Base-by-base conservation (phyloP, 345 rosid genomes). In the Stellera chamaejasme region DNA sequence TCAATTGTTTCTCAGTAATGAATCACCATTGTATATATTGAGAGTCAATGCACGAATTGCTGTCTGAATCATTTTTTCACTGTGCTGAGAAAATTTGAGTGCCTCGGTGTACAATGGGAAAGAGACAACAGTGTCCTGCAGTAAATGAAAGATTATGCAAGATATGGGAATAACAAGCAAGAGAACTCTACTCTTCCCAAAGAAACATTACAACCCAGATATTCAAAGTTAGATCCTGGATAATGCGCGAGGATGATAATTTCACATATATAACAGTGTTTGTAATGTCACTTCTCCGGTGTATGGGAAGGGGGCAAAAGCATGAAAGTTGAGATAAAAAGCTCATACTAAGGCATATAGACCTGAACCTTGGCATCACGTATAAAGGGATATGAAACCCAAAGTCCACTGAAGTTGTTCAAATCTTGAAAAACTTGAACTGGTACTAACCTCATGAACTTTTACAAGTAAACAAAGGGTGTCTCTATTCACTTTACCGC, bases 1-100 rank as follows among this genome's bases (percentile, higher is more conserved):
- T 45, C 59, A 48, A 50, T 32, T 32, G 6, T 32, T 32, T 32
- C 3, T 8, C 39, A 32, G 32, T 42, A 46, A 15, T 28, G 48
- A 47, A 48, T 45, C 75, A 84, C 88, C 85, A 61, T 81, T 75
- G 48, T 72, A 84, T 54, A 82, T 70, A 50, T 70, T 79, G 66
- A 84, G 92, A 45, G 79, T 74, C 61, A 84, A 75, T 66, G 88
- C 92, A 51, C 79, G 88, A 59, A 84, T 77, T 72, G 85, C 92
- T 47, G 82, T 77, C 75, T 76, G 88, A 55, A 84, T 81, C 92
- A 84, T 84, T 77, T 79, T 84, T 74, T 81, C 92, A 62, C 79
- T 77, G 63, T 75, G 79, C 54, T 70, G 76, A 54, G 82, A 72
- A 79, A 84, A 81, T 74, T 82, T 84, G 60, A 81, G 80, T 48